phyloP scores from a whole-genome alignment of 1,284 basidiomycete species.

The Psilocybe mexicana region DNA sequence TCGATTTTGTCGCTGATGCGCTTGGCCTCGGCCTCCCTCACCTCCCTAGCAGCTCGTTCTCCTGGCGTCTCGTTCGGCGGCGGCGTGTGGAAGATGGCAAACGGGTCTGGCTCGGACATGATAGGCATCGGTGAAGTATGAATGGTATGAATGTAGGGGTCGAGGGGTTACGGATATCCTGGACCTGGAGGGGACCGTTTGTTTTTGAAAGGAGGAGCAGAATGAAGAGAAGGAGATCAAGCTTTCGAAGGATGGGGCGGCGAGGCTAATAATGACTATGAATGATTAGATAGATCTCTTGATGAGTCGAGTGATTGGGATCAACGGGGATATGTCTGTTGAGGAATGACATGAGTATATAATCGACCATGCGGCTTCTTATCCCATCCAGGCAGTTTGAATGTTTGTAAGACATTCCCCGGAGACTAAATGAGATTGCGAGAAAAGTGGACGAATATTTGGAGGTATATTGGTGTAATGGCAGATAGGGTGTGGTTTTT shows the following conservation, averaged over 20 bases:
- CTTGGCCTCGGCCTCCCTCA: slow-evolving; percentile 53
- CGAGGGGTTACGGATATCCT: neutral
- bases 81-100: slow-evolving; percentile 48
- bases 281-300: neutral
- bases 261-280: no score
- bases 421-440: neutral
- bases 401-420: no score
- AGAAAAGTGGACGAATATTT: neutral
- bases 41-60: slow-evolving; percentile 18
- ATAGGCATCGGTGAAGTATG: no score
- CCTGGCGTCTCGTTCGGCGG: slow-evolving; percentile 47
- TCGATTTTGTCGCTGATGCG: slow-evolving; percentile 63
- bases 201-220: no score
- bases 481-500: no score
- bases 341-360: no score
- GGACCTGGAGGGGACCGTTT: neutral
- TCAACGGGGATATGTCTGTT: neutral
- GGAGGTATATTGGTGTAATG: no score
- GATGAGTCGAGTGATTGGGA: neutral
- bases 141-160: no score
- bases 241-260: no score
- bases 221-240: no score
- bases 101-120: slow-evolving; percentile 43
- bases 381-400: no score
- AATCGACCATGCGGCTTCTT: neutral